Evolutionary conservation across 768 basidiomycete species (phyloP).

Genomic region (Mycena rebaudengoi): DNA sequence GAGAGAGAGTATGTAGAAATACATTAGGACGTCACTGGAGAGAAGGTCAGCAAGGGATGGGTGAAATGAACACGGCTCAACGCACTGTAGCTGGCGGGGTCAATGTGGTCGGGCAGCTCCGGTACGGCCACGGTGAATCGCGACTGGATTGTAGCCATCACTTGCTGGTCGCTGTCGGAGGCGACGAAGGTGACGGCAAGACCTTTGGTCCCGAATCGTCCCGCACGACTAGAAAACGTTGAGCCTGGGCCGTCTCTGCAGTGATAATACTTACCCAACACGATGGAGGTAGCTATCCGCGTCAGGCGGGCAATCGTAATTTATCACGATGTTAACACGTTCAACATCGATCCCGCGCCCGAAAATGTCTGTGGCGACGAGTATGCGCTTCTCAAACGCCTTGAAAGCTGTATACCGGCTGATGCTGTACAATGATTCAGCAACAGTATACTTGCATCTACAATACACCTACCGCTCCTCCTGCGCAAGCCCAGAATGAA

Average conservation of each 20-base stretch:
- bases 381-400: conserved; percentile 98
- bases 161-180: conserved; percentile 90
- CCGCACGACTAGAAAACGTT: conserved; percentile 78
- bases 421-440: conserved; percentile 62
- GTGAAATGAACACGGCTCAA: conserved; percentile 31
- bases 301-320: conserved; percentile 97
- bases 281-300: conserved; percentile 99
- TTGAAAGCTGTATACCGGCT: conserved; percentile 97
- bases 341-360: conserved; percentile 99
- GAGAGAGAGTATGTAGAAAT: conserved; percentile 18
- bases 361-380: conserved; percentile 99
- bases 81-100: conserved; percentile 95
- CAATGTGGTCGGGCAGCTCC: conserved; percentile 92
- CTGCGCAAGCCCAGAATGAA: conserved; percentile 94
- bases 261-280: conserved; percentile 91
- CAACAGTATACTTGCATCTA: neutral
- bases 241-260: neutral
- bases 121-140: conserved; percentile 98
- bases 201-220: conserved; percentile 99
- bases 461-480: conserved; percentile 84
- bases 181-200: conserved; percentile 97
- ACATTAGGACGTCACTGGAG: conserved; percentile 59
- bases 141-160: conserved; percentile 94
- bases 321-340: conserved; percentile 99
- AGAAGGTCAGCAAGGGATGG: neutral